phyloP scores from a whole-genome alignment of 2,329 filamentous ascomycete species.

The Catunica adiposa region DNA sequence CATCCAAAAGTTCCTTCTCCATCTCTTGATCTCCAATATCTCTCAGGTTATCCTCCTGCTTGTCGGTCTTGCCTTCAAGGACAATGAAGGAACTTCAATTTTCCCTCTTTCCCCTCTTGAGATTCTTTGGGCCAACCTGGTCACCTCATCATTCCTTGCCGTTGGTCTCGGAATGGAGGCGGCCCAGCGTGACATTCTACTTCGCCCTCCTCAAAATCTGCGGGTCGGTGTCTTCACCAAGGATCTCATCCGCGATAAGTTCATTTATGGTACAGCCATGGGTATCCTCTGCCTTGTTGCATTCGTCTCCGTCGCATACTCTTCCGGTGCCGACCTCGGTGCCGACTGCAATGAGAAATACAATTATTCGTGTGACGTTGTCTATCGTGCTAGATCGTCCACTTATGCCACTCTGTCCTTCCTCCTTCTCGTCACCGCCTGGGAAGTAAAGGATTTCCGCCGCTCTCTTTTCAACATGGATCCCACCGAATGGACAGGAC shows the following conservation, averaged over 20 bases:
- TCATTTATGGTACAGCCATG: constrained; percentile 48
- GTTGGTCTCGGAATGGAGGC: constrained; percentile 57
- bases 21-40: constrained; percentile 52
- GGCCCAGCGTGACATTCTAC: constrained; percentile 50
- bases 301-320: constrained; percentile 45
- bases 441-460: constrained; percentile 58
- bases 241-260: constrained; percentile 50
- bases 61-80: constrained; percentile 53
- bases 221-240: constrained; percentile 44
- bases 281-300: constrained; percentile 43
- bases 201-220: constrained; percentile 46
- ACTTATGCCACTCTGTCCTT: constrained; percentile 55
- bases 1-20: constrained; percentile 49
- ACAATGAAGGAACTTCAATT: constrained; percentile 39
- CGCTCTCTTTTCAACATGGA: constrained; percentile 54
- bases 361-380: constrained; percentile 32
- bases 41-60: constrained; percentile 53
- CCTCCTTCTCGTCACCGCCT: constrained; percentile 50
- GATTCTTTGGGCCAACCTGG: constrained; percentile 62
- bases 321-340: constrained; percentile 31
- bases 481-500: constrained; percentile 31
- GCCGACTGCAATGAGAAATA: constrained; percentile 40
- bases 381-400: constrained; percentile 49
- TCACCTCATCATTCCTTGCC: constrained; percentile 55
- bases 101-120: constrained; percentile 58